Base-by-base conservation (phyloP, 1,284 basidiomycete species). In the Rhodotorula sp. region DNA sequence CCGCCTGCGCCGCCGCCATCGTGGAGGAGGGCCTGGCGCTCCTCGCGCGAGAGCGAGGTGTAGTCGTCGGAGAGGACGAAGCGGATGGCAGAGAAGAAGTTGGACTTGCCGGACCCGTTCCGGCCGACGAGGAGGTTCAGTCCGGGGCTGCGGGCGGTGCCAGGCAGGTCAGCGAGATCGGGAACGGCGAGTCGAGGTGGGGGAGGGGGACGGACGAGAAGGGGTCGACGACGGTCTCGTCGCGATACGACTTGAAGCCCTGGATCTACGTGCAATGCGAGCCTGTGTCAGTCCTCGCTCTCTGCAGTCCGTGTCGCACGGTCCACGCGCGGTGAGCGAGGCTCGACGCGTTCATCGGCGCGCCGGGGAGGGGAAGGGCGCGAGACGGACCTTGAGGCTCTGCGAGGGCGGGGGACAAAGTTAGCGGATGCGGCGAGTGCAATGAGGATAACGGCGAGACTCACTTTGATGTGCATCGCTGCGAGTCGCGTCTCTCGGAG, bases 31-130 rank as follows among this genome's bases (percentile, higher is more conserved):
- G 91, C 87, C 79, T 94, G 92, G 27, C 96, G 88, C 82, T 98
- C 96, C 80, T 98, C 94, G 60, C 92, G 87, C 19, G 90, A 89
- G 89, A 99, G 91, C 51, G 92, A 95, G 0, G 93, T 95, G 80
- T 99, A 98, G 37, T 95, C 94, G 84, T 99, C 97, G 12, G 94
- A 95, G 13, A 99, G 86, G 7, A 99, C 96, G 79, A 99, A 99
- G 17, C 96, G 91, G 79, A 98, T 66, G 13, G 69, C 71, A 55
- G 67, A 67, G 82, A 97, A 97, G 85, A 97, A 97, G 82, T 97
- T 97, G 79, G 91, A 94, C 85, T 97, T 97, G 67, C 94, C 94
- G 29, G 91, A 93, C 19, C 94, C 95, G 85, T 97, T 97, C 57
- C 95, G 85, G 21, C 94, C 94, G 21, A 97, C 94, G 6, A 97